Evolutionary conservation across 2,329 filamentous ascomycete genomes (phyloP), one percentile per base, ranked within the genome.

Genomic region (Scedosporium boydii): DNA sequence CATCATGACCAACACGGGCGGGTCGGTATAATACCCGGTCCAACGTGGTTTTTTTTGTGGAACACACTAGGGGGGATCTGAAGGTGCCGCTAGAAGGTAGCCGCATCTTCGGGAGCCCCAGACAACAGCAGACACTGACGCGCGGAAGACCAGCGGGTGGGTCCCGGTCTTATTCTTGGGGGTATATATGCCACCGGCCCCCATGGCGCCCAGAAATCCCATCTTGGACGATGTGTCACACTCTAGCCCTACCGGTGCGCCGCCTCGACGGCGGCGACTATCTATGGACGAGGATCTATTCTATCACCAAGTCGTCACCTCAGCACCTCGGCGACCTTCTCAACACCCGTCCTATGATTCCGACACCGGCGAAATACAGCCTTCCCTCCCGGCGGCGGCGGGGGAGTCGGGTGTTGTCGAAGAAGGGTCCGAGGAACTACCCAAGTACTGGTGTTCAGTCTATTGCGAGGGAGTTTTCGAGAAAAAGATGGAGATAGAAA

Each of bases 401-500:
- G 46, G 23, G 26, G 48, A 26, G 34, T 6, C 62, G 29, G 41
- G 60, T 62, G 55, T 60, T 44, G 18, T 58, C 18, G 57, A 63
- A 59, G 72, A 77, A 65, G 73, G 74, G 61, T 70, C 74, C 44
- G 82, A 85, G 66, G 68, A 71, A 34, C 73, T 86, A 42, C 84
- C 85, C n/a, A 67, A 71, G 26, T 87, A 87, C 70, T 81, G 81
- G 58, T 84, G 78, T 67, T 80, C 78, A 68, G 78, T 87, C 62
- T 75, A 77, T 62, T 72, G 84, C 58, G 80, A 85, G 69, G 82
- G 78, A 27, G 76, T 86, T 5, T 86, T 87, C 68, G 75, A 79
- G 66, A 81, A 81, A 69, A 89, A 88, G 74, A 82, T 85, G 75
- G 87, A 90, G 72, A 80, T 89, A 62, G 80, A 85, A 64, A 81